Evolutionary conservation across 2,329 filamentous ascomycete genomes (phyloP).

Genomic region (Zalaria sp.): DNA sequence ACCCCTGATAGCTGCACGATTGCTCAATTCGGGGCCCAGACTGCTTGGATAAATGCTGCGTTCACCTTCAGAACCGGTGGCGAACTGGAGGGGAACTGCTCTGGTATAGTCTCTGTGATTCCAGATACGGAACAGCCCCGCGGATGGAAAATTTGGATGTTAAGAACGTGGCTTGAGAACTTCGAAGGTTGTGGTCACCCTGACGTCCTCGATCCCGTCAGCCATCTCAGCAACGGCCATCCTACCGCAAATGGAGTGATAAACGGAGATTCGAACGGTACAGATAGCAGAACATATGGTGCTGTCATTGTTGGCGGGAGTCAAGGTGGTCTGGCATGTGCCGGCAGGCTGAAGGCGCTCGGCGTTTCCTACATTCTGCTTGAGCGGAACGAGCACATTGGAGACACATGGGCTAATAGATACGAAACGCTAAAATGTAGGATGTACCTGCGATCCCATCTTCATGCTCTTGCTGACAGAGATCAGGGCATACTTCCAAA

Average conservation of each 20-base stretch:
- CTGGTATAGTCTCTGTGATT: slow-evolving; percentile 19
- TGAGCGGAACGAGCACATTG: slow-evolving; percentile 27
- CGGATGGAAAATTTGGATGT: slow-evolving; percentile 25
- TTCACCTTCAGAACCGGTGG: slow-evolving; percentile 16
- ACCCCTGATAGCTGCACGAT: neutral
- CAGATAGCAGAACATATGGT: slow-evolving; percentile 11
- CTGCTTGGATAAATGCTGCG: slow-evolving; percentile 13
- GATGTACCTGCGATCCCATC: slow-evolving; percentile 9
- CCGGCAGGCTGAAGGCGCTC: slow-evolving; percentile 29
- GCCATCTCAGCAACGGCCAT: slow-evolving; percentile 1
- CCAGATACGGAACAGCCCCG: slow-evolving; percentile 14
- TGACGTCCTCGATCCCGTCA: slow-evolving; percentile 13
- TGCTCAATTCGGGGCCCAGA: slow-evolving; percentile 3
- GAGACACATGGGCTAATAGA: slow-evolving; percentile 31
- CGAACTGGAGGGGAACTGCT: slow-evolving; percentile 12
- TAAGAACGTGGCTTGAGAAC: slow-evolving; percentile 22
- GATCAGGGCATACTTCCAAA: slow-evolving; percentile 8
- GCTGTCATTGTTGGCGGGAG: slow-evolving; percentile 25
- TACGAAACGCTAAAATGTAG: slow-evolving; percentile 28
- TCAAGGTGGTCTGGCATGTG: slow-evolving; percentile 29
- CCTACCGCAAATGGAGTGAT: slow-evolving; percentile 2
- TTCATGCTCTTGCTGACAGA: slow-evolving; percentile 9
- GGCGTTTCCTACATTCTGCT: slow-evolving; percentile 29
- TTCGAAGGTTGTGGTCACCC: slow-evolving; percentile 21
- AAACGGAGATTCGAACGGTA: neutral